These are phyloP conservation scores for Sanguinoderma infundibulare DNA, from an alignment of 1,284 basidiomycete species.

Conservation along the genomic window DNA sequence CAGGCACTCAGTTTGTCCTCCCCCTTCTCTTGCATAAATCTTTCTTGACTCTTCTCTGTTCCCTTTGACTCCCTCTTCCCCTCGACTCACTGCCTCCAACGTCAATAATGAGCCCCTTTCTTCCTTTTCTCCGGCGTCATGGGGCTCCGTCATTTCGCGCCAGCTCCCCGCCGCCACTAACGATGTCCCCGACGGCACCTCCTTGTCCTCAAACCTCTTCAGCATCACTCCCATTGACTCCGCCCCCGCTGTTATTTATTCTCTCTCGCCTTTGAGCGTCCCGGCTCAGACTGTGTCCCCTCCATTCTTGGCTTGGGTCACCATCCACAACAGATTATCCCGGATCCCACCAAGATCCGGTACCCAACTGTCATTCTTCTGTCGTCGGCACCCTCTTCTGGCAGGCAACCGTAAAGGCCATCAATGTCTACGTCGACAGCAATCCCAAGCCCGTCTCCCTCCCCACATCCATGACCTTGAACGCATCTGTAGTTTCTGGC, in stretches of 20 bases:
- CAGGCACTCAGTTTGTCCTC: conserved; percentile 64
- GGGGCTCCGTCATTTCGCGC: conserved; percentile 64
- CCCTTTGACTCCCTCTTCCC: conserved; percentile 5
- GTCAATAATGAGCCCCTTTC: conserved; percentile 60
- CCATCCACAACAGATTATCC: conserved; percentile 58
- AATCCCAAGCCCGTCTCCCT: conserved; percentile 44
- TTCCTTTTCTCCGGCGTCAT: conserved; percentile 63
- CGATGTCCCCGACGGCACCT: conserved; percentile 62
- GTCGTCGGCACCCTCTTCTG: conserved; percentile 53
- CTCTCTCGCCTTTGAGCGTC: conserved; percentile 66
- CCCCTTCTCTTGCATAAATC: neutral
- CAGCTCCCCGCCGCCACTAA: conserved; percentile 49
- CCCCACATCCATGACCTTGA: conserved; percentile 28
- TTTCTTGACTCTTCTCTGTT: conserved; percentile 3
- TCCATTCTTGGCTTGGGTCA: conserved; percentile 68
- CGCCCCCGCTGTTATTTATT: conserved; percentile 66
- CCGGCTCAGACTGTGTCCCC: conserved; percentile 57
- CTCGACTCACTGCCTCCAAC: conserved; percentile 54
- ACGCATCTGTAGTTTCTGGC: too few relatives aligned
- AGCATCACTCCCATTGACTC: conserved; percentile 54
- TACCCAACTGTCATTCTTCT: conserved; percentile 52
- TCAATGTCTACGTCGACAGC: conserved; percentile 64
- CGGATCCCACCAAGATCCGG: conserved; percentile 54
- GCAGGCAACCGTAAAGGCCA: conserved; percentile 57
- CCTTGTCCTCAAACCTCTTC: conserved; percentile 68